These are phyloP conservation scores for Holtermannia corniformis DNA, from an alignment of 768 basidiomycete genomes.

Conservation along the genomic window DNA sequence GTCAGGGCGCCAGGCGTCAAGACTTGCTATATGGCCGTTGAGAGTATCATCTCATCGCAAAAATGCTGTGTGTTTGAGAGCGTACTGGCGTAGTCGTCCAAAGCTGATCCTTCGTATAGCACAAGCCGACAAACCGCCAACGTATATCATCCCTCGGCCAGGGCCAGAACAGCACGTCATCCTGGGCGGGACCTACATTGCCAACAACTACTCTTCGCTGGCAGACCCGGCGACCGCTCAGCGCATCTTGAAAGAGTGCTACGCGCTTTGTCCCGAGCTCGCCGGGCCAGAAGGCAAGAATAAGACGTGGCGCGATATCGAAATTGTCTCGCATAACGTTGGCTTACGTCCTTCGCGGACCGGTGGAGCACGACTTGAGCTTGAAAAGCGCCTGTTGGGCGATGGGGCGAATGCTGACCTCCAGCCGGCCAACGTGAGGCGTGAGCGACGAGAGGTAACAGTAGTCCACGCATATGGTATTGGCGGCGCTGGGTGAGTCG, in stretches of 20 bases:
- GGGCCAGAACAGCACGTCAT: conserved; percentile 45
- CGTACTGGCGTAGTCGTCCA: neutral
- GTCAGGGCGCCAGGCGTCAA: conserved; percentile 59
- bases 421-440: conserved; percentile 10
- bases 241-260: conserved; percentile 46
- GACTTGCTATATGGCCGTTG: conserved; percentile 24
- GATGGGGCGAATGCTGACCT: conserved; percentile 5
- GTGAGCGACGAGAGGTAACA: conserved; percentile 26
- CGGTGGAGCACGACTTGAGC: conserved; percentile 54
- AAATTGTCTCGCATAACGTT: conserved; percentile 52
- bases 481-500: conserved; percentile 39
- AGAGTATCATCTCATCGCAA: neutral
- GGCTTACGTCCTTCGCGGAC: conserved; percentile 52
- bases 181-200: conserved; percentile 53
- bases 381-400: conserved; percentile 41
- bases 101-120: neutral
- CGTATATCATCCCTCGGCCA: conserved; percentile 59
- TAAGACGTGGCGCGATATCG: conserved; percentile 40
- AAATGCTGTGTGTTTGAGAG: neutral
- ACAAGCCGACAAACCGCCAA: conserved; percentile 24
- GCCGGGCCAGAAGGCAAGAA: conserved; percentile 39
- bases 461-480: conserved; percentile 58
- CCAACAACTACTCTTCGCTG: conserved; percentile 47
- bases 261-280: conserved; percentile 44
- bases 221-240: conserved; percentile 45